Conservation (phyloP, 2,329 filamentous ascomycete species). For the Pseudogymnoascus destructans region DNA sequence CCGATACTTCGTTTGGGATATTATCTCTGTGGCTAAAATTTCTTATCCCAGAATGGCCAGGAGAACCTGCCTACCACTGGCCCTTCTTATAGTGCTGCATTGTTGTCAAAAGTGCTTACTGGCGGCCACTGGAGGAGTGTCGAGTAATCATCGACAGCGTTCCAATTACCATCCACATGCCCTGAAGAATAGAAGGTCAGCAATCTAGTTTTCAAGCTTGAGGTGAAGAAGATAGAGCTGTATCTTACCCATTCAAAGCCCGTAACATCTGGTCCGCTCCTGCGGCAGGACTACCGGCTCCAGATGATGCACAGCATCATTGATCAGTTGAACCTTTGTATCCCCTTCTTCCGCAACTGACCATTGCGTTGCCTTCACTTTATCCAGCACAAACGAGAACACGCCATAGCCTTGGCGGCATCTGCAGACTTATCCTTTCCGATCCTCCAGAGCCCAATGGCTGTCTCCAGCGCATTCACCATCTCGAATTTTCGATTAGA, state of each 20-base stretch:
- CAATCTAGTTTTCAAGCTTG: neutral
- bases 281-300: neutral
- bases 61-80: neutral
- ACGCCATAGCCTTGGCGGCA: conserved; percentile 14
- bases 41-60: neutral
- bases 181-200: neutral
- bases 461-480: conserved; percentile 11
- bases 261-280: neutral
- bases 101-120: neutral
- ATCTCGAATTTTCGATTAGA: conserved; percentile 10
- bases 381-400: conserved; percentile 13
- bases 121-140: neutral
- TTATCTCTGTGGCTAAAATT: neutral
- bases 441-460: conserved; percentile 10
- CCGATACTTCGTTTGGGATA: neutral
- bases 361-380: conserved; percentile 6
- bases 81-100: neutral
- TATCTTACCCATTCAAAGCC: conserved; percentile 6
- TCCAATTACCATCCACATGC: conserved; percentile 3
- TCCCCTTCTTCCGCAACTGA: neutral
- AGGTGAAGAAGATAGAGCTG: neutral
- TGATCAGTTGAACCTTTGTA: neutral
- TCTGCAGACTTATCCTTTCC: conserved; percentile 13
- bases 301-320: neutral
- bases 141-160: neutral